phyloP scores from a whole-genome alignment of 352 stramenopile genomes.

The Aphanomyces invadans region DNA sequence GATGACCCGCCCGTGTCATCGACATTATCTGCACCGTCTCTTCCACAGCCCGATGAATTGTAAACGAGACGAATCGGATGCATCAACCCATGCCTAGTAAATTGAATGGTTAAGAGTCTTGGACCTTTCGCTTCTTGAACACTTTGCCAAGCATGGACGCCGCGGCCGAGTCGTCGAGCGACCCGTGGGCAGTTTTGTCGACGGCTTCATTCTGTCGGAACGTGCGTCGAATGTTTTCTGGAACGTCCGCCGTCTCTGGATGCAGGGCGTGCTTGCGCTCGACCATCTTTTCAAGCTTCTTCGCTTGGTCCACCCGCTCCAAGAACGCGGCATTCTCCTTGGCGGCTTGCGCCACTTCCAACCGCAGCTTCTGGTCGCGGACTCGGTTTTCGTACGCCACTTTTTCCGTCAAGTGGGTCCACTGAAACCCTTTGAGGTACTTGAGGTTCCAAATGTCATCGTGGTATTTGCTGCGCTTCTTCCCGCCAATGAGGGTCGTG shows the following conservation, averaged over 20 bases:
- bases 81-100: no score
- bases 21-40: neutral
- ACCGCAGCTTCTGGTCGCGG: slow-evolving; percentile 74
- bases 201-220: slow-evolving; percentile 65
- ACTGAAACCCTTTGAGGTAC: slow-evolving; percentile 98
- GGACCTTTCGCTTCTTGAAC: slow-evolving; percentile 63
- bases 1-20: no score
- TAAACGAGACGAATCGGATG: no score
- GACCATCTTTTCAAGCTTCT: slow-evolving; percentile 80
- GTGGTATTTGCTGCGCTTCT: slow-evolving; percentile 95
- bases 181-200: slow-evolving; percentile 59
- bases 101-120: no score
- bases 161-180: slow-evolving; percentile 37
- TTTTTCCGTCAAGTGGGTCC: slow-evolving; percentile 98
- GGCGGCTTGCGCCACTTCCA: slow-evolving; percentile 80
- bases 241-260: slow-evolving; percentile 23
- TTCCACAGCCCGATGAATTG: slow-evolving; percentile 34
- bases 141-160: slow-evolving; percentile 64
- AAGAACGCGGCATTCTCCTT: slow-evolving; percentile 84
- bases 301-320: slow-evolving; percentile 80
- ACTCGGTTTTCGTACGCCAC: slow-evolving; percentile 88
- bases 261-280: slow-evolving; percentile 49
- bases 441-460: slow-evolving; percentile 99
- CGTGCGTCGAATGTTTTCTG: slow-evolving; percentile 44
- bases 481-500: slow-evolving; percentile 86